Conservation (phyloP, 768 basidiomycete genomes). For the Pulveroboletus ravenelii region DNA sequence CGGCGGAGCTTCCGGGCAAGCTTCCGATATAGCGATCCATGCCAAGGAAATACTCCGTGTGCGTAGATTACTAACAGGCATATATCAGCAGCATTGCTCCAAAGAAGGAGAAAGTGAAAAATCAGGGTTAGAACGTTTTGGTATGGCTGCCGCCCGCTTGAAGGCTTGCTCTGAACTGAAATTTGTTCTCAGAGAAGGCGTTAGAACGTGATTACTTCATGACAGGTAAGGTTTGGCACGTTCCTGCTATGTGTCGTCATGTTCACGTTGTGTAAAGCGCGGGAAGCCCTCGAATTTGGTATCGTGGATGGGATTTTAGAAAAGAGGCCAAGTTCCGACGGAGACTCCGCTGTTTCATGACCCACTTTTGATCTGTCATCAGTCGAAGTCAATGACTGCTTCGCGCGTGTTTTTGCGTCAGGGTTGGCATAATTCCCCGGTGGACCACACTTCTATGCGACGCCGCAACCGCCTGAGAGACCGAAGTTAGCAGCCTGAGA, state of each 20-base stretch:
- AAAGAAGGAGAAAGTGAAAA: conserved; percentile 58
- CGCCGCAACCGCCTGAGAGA: conserved; percentile 11
- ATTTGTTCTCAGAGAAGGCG: conserved; percentile 59
- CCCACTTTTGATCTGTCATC: conserved; percentile 2
- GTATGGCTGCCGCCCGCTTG: conserved; percentile 40
- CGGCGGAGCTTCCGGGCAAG: conserved; percentile 93
- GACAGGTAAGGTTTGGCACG: conserved; percentile 53
- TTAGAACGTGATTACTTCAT: conserved; percentile 95
- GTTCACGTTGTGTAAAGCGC: conserved; percentile 45
- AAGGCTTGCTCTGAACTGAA: conserved; percentile 19
- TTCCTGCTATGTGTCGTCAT: conserved; percentile 15
- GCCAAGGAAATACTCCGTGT: conserved; percentile 94
- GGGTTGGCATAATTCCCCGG: conserved; percentile 1
- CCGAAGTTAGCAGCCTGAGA: conserved; percentile 8
- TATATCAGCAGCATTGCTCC: conserved; percentile 85
- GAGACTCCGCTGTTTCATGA: conserved; percentile 21
- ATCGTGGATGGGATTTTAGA: conserved; percentile 91
- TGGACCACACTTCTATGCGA: conserved; percentile 4
- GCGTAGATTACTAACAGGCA: conserved; percentile 74
- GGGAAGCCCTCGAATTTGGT: conserved; percentile 86
- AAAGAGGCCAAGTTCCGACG: conserved; percentile 58
- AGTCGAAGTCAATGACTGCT: conserved; percentile 10
- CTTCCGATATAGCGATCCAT: conserved; percentile 95
- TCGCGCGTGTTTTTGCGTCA: conserved; percentile 10
- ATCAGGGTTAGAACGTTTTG: conserved; percentile 70